Base-by-base conservation (phyloP, 148 eudicot species). In the Drosera capensis region DNA sequence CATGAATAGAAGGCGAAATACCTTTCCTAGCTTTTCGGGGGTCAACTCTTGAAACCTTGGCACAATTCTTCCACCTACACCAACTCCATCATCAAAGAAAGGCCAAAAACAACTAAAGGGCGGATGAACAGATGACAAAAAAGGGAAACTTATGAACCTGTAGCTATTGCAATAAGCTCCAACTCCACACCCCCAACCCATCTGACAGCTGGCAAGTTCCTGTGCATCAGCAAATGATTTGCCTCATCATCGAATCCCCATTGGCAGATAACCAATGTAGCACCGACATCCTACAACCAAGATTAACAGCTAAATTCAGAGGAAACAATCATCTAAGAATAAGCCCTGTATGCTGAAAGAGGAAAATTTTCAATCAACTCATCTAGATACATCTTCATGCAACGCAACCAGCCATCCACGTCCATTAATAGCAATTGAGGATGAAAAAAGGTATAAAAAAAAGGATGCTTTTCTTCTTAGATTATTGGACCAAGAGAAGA, bases 231-330 rank as follows among this genome's bases (percentile, higher is more conserved):
- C 61, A 83, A 63, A 63, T 88, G 97, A 64, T 88, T 88, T 62
- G 94, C 94, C 58, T 83, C 97, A 61, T 88, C 97, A 54, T 83
- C 97, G 62, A 88, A 88, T 24, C 94, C 96, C 97, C 94, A 88
- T 55, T 88, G 97, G 54, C 94, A 88, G 64, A 88, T 88, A 43
- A 88, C 97, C 75, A 88, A 60, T 29, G 97, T 83, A 35, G 94
- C 94, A 46, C 94, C 97, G 67, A 80, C 94, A 75, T 88, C 97
- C 97, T 88, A 72, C 39, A 46, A 51, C 1, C 20, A 8, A 20
- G 20, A 31, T n/a, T 16, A 25, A n/a, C 5, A 22, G 23, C 31
- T 15, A 40, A 19, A 17, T 5, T 41, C 8, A 34, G 38, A 40
- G 43, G 43, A 40, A 40, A 40, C 11, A 15, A 8, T 3, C 7